phyloP scores from a whole-genome alignment of 2,329 filamentous ascomycete genomes.

The Pestalotiopsis sp. region DNA sequence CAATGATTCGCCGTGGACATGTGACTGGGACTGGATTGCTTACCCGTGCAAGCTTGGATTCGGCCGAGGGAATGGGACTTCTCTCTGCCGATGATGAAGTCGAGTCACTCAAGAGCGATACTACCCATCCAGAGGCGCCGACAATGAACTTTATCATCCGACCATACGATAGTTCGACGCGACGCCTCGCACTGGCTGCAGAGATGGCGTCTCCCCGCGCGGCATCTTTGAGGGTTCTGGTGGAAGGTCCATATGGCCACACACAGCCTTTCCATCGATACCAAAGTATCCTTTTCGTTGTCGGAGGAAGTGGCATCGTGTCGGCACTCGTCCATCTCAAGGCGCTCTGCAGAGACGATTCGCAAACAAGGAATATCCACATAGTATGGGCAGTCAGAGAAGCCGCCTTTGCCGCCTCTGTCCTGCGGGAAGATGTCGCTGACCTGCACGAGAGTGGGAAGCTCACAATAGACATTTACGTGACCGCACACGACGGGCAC shows the following conservation, averaged over 20 bases:
- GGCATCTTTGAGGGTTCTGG: constrained; percentile 36
- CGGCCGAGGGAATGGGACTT: neutral
- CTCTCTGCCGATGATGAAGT: constrained; percentile 1
- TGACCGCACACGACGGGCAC: constrained; percentile 26
- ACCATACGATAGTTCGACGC: constrained; percentile 48
- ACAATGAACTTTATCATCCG: constrained; percentile 47
- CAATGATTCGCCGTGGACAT: constrained; percentile 24
- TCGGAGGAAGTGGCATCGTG: constrained; percentile 49
- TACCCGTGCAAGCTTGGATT: constrained; percentile 7
- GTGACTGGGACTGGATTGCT: constrained; percentile 33
- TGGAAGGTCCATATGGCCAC: constrained; percentile 50
- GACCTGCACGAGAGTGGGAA: constrained; percentile 29
- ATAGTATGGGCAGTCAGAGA: constrained; percentile 49
- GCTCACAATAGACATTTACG: constrained; percentile 39
- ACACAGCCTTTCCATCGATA: constrained; percentile 41
- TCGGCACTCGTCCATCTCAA: constrained; percentile 42
- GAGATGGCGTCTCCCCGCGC: constrained; percentile 26
- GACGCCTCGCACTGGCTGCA: constrained; percentile 36
- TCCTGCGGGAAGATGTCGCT: constrained; percentile 36
- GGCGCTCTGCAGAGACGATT: constrained; percentile 23
- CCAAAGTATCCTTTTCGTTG: constrained; percentile 43
- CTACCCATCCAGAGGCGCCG: neutral
- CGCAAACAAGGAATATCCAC: constrained; percentile 27
- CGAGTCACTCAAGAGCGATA: neutral
- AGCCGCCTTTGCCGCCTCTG: constrained; percentile 36